Percentiles rank a stretch among this genome's conserved stretches.
Evolutionary conservation across 1,284 basidiomycete genomes (phyloP).

Genomic region (Neolentinus lepideus): DNA sequence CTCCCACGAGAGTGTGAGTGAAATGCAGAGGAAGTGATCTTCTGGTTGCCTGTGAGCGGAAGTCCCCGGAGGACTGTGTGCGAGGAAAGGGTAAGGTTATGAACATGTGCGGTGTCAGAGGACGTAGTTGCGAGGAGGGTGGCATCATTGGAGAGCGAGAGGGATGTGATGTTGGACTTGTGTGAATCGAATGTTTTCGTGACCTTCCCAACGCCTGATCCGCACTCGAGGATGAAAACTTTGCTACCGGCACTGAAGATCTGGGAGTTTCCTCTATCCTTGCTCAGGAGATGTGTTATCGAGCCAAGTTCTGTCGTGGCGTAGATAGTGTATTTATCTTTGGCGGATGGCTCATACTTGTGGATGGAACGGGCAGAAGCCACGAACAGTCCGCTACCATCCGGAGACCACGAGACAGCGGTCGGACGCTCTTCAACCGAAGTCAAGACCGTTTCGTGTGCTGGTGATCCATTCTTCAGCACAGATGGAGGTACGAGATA

Average conservation of each 20-base stretch:
- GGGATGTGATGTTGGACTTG: conserved; percentile 4
- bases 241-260: background rate
- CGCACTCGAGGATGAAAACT: conserved; percentile 1
- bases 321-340: background rate
- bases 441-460: background rate
- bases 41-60: conserved; percentile 23
- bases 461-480: background rate
- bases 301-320: background rate
- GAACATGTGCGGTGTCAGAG: conserved; percentile 41
- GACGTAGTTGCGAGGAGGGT: conserved; percentile 52
- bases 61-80: conserved; percentile 48
- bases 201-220: background rate
- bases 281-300: background rate
- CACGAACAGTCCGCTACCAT: background rate
- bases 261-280: background rate
- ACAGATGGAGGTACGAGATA: background rate
- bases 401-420: background rate
- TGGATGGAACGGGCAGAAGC: background rate
- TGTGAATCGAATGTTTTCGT: background rate
- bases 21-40: conserved; percentile 42
- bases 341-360: background rate
- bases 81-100: conserved; percentile 47
- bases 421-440: background rate
- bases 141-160: conserved; percentile 54
- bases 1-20: conserved; percentile 51